Evolutionary conservation across 2,329 filamentous ascomycete genomes (phyloP), one percentile per base, ranked within the genome.

Genomic region (Microcyclosporella mali): DNA sequence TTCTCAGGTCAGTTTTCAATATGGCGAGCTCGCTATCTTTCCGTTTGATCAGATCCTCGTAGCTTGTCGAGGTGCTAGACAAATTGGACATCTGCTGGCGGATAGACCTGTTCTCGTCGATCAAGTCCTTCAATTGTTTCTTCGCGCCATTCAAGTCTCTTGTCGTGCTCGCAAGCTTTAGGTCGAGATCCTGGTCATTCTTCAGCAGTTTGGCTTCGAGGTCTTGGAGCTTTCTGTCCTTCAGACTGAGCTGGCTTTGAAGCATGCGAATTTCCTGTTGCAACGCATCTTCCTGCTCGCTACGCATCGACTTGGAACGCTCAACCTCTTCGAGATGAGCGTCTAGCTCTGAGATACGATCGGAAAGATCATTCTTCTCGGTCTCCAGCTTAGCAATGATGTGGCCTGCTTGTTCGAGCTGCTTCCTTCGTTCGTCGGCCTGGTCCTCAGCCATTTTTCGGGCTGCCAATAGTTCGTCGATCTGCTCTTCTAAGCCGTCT

Each of bases 1-100:
- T 87, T 62, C 84, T 85, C 50, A 89, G 79, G 62, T 98, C 92
- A 9, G 81, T 81, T 55, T 88, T 87, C 27, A 97, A 74, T 34
- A 97, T 75, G 0, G 84, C 77, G 15, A 98, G 72, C 60, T 98
- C 94, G 63, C 89, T 95, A 61, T 98, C 92, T 63, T 97, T 98
- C 46, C 85, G 83, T 17, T 88, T 79, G 17, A 98, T 84, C 33
- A 97, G 77, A 56, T 97, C 90, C 65, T 98, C 92, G 53, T 95
- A 97, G 59, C 89, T 88, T 0, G 88, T 94, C 1, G 90, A 95
- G 0, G 90, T 95, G 37, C 87, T 82, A 0, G 92, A 92, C 14
- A 98, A 72, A 53, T 95, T 82, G 0, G 85, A 78, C 40, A 98
- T 81, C 57, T 95, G 88, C 56, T 88, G 79, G 41, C 94, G 84